Base-by-base conservation (phyloP, 495 filamentous ascomycete species). In the Cetradonia linearis region DNA sequence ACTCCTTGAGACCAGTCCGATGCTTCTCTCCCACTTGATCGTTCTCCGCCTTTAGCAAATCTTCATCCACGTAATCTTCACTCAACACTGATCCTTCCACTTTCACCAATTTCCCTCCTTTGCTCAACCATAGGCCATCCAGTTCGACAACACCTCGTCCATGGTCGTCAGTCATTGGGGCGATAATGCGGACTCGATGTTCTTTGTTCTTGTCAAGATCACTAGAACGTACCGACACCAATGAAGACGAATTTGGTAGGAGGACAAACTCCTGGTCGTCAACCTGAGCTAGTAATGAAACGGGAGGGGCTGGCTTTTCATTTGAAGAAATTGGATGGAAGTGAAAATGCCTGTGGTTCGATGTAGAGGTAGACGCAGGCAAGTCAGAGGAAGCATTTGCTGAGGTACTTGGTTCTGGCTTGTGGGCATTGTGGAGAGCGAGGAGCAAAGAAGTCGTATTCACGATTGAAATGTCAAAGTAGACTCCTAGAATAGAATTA, bases 241-340 rank as follows among this genome's bases (percentile, higher is more conserved):
- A 62, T 7, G 64, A 64, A 14, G 67, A 63, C 23, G 66, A 57
- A 47, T 73, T 72, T 6, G 67, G 61, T 6, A 72, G 38, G 6
- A 73, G 56, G 18, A 72, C 61, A 53, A 73, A 72, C 52, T 74
- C 72, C 52, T 71, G 69, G 14, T 73, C 61, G 47, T 74, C 72
- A 6, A 73, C 60, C 23, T 68, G 58, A 52, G 65, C 70, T 10
- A 74, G 62, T 4, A 74, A 60, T 18, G 72, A 74, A 5, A 73
- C 62, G 16, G 72, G 72, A 8, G 60, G 55, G 31, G 70, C 66
- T 6, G 66, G 59, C 48, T 63, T 60, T n/a, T 62, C 61, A 14
- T 63, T 66, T 1, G 55, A 36, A 18, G 72, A 63, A 10, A 65
- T 34, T 23, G 67, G 64, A 20, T 60, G 62, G 37, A 69, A 66